phyloP scores from a whole-genome alignment of 2,329 filamentous ascomycete species.

The Cercospora janseana region DNA sequence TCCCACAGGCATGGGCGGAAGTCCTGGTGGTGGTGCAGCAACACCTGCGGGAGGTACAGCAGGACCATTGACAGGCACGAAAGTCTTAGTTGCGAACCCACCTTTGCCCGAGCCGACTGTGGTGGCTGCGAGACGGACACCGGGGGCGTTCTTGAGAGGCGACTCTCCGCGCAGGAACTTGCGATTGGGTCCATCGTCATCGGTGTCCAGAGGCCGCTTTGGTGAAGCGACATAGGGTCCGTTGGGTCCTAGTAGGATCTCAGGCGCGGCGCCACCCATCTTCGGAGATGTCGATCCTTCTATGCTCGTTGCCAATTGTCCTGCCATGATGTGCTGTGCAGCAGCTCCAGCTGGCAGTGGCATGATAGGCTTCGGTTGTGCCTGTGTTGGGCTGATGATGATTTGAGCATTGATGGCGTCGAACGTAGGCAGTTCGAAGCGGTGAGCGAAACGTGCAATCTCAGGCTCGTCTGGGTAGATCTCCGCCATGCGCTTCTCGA shows the following conservation, averaged over 20 bases:
- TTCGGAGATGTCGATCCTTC: slow-evolving; percentile 16
- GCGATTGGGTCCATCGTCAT: slow-evolving; percentile 71
- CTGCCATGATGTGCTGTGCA: slow-evolving; percentile 10
- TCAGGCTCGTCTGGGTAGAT: slow-evolving; percentile 11
- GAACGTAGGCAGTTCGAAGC: slow-evolving; percentile 68
- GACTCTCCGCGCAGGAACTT: slow-evolving; percentile 89
- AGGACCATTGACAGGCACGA: slow-evolving; percentile 41
- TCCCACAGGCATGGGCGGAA: slow-evolving; percentile 66
- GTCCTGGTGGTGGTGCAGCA: slow-evolving; percentile 46
- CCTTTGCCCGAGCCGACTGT: slow-evolving; percentile 27
- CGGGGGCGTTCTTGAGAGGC: slow-evolving; percentile 85
- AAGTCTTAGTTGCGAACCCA: slow-evolving; percentile 37
- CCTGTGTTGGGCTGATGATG: slow-evolving; percentile 81
- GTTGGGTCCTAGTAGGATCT: slow-evolving; percentile 36
- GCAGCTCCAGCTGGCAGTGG: slow-evolving; percentile 21
- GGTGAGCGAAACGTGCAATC: slow-evolving; percentile 63
- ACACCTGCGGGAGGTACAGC: slow-evolving; percentile 71
- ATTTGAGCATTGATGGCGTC: slow-evolving; percentile 78
- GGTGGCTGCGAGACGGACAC: slow-evolving; percentile 61
- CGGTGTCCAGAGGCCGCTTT: slow-evolving; percentile 51
- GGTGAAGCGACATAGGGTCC: slow-evolving; percentile 43
- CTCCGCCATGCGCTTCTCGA: slow-evolving; percentile 79
- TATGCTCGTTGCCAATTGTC: slow-evolving; percentile 13
- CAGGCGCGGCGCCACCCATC: slow-evolving; percentile 18
- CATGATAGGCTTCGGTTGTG: slow-evolving; percentile 49